Evolutionary conservation across 352 stramenopile genomes (phyloP).

Genomic region (Phytopythium chamaehyphon): DNA sequence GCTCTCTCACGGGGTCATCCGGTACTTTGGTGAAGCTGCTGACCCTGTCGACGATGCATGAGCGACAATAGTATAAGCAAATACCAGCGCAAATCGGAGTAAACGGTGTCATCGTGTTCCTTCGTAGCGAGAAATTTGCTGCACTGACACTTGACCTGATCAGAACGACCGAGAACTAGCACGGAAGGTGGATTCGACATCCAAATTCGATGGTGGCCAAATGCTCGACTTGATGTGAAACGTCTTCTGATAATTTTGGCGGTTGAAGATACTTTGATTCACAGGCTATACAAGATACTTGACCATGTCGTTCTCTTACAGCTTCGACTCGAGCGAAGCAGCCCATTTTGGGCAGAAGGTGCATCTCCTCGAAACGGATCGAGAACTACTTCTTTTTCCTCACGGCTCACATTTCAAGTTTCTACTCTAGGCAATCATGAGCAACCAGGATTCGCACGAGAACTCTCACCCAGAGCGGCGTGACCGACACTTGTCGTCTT

Average conservation of each 20-base stretch:
- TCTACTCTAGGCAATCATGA: neutral
- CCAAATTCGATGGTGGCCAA: no score
- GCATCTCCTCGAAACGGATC: neutral
- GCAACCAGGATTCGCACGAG: conserved; percentile 4
- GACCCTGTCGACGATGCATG: conserved; percentile 5
- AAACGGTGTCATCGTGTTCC: neutral
- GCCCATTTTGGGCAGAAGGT: no score
- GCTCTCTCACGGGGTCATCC: conserved; percentile 87
- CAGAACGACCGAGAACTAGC: no score
- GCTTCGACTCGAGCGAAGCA: no score
- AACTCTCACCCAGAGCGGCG: neutral
- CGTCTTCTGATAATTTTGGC: conserved; percentile 7
- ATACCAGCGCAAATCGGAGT: conserved; percentile 1
- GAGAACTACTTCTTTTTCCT: neutral
- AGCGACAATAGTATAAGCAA: neutral
- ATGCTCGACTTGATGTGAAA: neutral
- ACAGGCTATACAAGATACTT: no score
- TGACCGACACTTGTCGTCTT: neutral
- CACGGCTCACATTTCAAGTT: neutral
- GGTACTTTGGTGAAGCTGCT: conserved; percentile 56
- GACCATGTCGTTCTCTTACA: no score
- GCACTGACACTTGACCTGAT: no score
- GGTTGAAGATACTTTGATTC: neutral
- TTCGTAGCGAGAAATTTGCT: neutral
- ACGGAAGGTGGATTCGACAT: no score